Evolutionary conservation across 2,329 filamentous ascomycete genomes (phyloP).

Genomic region (Leptodontidium sp.): DNA sequence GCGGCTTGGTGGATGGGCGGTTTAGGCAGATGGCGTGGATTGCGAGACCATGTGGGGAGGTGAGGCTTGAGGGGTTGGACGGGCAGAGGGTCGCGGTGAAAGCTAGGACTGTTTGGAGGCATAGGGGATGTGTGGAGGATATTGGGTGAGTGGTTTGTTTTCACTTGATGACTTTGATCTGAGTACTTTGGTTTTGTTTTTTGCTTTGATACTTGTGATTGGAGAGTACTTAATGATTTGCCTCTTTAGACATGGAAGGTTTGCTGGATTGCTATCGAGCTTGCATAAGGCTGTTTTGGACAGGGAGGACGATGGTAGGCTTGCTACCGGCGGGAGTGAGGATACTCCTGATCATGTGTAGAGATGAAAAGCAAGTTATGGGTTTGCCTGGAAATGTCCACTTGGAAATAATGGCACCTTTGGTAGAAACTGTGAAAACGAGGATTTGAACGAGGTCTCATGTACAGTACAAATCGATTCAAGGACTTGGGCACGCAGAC

Average conservation of each 20-base stretch:
- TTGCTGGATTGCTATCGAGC: conserved; percentile 36
- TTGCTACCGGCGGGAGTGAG: not conserved
- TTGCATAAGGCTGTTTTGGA: conserved; percentile 25
- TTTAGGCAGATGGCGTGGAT: conserved; percentile 37
- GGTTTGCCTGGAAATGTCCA: not conserved
- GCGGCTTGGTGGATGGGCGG: not conserved
- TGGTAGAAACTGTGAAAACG: not conserved
- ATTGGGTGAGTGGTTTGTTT: not conserved
- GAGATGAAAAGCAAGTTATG: not conserved
- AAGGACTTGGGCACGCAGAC: not conserved
- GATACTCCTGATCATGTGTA: not conserved
- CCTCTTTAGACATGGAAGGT: conserved; percentile 20
- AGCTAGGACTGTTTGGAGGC: not conserved
- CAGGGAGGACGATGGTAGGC: not conserved
- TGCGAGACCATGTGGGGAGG: conserved; percentile 31
- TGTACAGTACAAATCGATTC: not conserved
- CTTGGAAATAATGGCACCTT: not conserved
- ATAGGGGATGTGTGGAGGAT: not conserved
- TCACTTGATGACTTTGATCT: too few species aligned
- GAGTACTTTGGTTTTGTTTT: not conserved
- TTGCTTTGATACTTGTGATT: not conserved
- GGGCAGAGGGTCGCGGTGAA: conserved; percentile 4
- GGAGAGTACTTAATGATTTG: not conserved
- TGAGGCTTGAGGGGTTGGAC: not conserved
- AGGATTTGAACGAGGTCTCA: not conserved